A percentile compares a stretch with the other conserved stretches of the same genome.
phyloP scores from a whole-genome alignment of 768 basidiomycete genomes.

The Hygrocybe coccinea region DNA sequence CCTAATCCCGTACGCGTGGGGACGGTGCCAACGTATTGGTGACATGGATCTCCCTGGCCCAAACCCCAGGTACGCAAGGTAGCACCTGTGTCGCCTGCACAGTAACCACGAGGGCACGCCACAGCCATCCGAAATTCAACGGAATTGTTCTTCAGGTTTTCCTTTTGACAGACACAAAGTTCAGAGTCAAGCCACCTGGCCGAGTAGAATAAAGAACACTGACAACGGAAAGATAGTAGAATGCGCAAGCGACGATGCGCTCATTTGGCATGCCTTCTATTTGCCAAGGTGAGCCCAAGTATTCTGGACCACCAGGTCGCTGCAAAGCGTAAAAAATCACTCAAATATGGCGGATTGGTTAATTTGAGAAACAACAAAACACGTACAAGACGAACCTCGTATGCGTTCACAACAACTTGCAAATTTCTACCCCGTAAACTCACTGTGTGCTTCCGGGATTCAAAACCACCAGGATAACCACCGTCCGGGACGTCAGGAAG shows the following conservation, averaged over 20 bases:
- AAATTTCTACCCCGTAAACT: slow-evolving; percentile 35
- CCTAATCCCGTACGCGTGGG: slow-evolving; percentile 32
- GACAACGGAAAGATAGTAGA: slow-evolving; percentile 40
- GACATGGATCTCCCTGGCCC: slow-evolving; percentile 40
- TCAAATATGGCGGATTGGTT: background rate
- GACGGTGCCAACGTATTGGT: slow-evolving; percentile 44
- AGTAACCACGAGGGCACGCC: slow-evolving; percentile 40
- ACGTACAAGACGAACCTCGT: slow-evolving; percentile 41
- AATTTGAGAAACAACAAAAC: background rate
- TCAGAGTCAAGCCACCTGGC: background rate
- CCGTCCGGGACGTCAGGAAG: slow-evolving; percentile 41
- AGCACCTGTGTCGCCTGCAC: slow-evolving; percentile 43
- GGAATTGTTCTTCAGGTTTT: slow-evolving; percentile 37
- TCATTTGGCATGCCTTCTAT: slow-evolving; percentile 53
- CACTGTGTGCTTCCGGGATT: slow-evolving; percentile 36
- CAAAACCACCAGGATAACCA: slow-evolving; percentile 46
- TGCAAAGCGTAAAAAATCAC: slow-evolving; percentile 11
- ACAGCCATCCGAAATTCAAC: slow-evolving; percentile 51
- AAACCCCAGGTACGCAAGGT: slow-evolving; percentile 50
- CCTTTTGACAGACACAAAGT: slow-evolving; percentile 23
- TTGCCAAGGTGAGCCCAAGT: slow-evolving; percentile 40
- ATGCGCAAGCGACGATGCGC: slow-evolving; percentile 43
- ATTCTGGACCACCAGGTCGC: slow-evolving; percentile 32
- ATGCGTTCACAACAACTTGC: slow-evolving; percentile 41
- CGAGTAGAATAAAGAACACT: slow-evolving; percentile 14